Percentiles rank a stretch among this genome's conserved stretches.
Conservation (phyloP, 73 alveolate genomes). For the Tetrahymena thermophila region DNA sequence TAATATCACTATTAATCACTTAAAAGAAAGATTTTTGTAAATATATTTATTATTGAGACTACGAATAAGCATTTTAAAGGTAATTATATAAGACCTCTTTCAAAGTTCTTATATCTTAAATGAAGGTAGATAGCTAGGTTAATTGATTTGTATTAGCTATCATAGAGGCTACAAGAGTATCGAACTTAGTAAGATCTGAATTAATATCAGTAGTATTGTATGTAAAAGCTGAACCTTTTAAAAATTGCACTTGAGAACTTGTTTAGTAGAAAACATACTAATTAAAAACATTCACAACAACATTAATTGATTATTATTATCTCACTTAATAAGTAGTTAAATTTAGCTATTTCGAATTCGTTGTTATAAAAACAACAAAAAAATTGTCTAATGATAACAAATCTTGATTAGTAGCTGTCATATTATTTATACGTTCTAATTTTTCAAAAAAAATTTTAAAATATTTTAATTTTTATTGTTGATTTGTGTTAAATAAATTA, state of each 20-base stretch:
- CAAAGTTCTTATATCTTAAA: neutral
- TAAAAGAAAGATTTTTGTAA: neutral
- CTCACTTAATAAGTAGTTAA: neutral
- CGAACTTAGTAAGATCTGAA: neutral
- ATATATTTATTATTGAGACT: neutral
- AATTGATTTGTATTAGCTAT: neutral
- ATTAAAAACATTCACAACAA: neutral
- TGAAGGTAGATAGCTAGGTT: neutral
- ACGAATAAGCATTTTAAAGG: neutral
- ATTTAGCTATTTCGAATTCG: neutral
- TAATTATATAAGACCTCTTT: neutral
- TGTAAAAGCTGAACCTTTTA: neutral
- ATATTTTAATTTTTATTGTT: neutral
- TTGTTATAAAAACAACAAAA: neutral
- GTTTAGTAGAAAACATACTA: neutral
- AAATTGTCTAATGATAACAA: neutral
- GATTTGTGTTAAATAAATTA: no score
- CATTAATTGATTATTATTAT: neutral
- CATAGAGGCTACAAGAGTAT: neutral
- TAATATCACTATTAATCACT: neutral
- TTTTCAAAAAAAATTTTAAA: neutral
- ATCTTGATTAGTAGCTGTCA: neutral
- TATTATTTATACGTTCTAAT: neutral
- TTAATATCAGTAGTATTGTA: neutral
- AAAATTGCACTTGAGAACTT: neutral